Evolutionary conservation across 257 asterid genomes (phyloP).

Genomic region (Gentiana dahurica): DNA sequence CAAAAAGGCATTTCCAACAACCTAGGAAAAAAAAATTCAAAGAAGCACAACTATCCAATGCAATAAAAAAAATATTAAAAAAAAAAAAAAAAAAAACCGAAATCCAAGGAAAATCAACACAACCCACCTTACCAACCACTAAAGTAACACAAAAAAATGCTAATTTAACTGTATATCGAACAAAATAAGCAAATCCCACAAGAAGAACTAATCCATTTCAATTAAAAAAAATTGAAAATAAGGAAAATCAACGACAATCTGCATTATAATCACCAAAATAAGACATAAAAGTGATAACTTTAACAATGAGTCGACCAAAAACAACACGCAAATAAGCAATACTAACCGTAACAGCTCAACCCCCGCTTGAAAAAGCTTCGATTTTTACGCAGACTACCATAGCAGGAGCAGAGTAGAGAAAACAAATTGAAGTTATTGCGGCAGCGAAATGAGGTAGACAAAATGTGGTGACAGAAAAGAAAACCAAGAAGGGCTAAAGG

Average conservation of each 20-base stretch:
- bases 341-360: slow-evolving; percentile 11
- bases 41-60: too few species aligned
- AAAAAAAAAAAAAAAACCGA: slow-evolving; percentile 3
- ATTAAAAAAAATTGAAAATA: too few species aligned
- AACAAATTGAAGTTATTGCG: not conserved
- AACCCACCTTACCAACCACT: slow-evolving; percentile 31
- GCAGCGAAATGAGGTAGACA: too few species aligned
- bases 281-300: too few species aligned
- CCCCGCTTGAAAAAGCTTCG: slow-evolving; percentile 7
- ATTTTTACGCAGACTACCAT: not conserved
- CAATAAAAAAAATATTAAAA: too few species aligned
- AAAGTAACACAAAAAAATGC: slow-evolving; percentile 12
- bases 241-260: too few species aligned
- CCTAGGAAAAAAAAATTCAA: too few species aligned
- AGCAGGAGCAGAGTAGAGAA: slow-evolving; percentile 3
- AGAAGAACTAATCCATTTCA: too few species aligned
- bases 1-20: slow-evolving; percentile 3
- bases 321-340: slow-evolving; percentile 2
- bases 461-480: slow-evolving; percentile 2
- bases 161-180: not conserved
- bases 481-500: slow-evolving; percentile 29
- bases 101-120: slow-evolving; percentile 7
- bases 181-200: not conserved
- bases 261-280: too few species aligned
- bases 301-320: too few species aligned